A percentile compares a stretch with the other conserved stretches of the same genome.
Conservation (phyloP, 331 rosid species). For the Pyracantha coccinea region DNA sequence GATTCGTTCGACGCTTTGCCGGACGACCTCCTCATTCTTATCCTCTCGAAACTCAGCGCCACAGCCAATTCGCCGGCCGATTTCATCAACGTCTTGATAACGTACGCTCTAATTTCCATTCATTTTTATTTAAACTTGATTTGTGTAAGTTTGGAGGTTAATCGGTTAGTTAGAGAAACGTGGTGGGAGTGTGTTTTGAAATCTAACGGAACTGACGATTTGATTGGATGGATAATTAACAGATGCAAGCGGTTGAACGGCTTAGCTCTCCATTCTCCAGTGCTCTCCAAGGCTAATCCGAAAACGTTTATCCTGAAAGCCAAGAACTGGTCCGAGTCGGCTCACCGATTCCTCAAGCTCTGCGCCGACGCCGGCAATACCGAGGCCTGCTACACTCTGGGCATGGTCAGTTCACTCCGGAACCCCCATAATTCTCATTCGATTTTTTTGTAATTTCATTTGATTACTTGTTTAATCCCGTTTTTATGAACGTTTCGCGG, state of each 20-base stretch:
- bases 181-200: neutral
- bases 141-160: neutral
- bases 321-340: slow-evolving; percentile 65
- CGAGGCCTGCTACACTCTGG: slow-evolving; percentile 85
- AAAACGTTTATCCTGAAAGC: slow-evolving; percentile 42
- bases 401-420: slow-evolving; percentile 63
- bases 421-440: neutral
- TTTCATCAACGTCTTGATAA: slow-evolving; percentile 48
- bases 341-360: slow-evolving; percentile 67
- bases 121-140: too few species aligned
- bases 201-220: neutral
- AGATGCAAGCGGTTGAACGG: slow-evolving; percentile 80
- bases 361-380: slow-evolving; percentile 83
- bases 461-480: neutral
- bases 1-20: slow-evolving; percentile 72
- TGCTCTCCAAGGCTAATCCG: slow-evolving; percentile 54
- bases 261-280: slow-evolving; percentile 51
- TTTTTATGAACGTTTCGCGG: neutral
- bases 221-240: slow-evolving; percentile 3
- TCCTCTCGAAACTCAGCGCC: slow-evolving; percentile 62
- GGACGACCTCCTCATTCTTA: slow-evolving; percentile 66
- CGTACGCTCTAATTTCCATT: slow-evolving; percentile 31
- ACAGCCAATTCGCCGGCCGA: slow-evolving; percentile 55
- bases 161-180: neutral
- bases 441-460: neutral